phyloP scores from a whole-genome alignment of 192 early-diverging fungal genomes.

The Coemansia sp. region DNA sequence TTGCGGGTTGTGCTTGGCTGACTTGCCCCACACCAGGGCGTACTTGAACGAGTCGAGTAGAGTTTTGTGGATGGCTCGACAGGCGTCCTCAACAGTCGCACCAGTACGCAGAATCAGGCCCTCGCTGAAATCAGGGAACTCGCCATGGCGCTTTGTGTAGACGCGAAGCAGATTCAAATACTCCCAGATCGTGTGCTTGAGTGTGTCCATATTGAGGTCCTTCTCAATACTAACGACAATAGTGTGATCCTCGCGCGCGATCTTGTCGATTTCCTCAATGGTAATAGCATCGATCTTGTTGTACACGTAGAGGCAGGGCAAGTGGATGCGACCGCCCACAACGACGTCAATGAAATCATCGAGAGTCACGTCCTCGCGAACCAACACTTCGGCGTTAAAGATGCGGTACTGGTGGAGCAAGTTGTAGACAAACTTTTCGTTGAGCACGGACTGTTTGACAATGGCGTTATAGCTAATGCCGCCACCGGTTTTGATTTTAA shows the following conservation, averaged over 20 bases:
- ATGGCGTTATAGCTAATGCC: constrained; percentile 95
- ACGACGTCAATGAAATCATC: constrained; percentile 99
- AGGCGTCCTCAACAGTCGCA: constrained; percentile 81
- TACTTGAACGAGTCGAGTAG: constrained; percentile 89
- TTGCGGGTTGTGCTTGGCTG: constrained; percentile 97
- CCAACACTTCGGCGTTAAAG: constrained; percentile 96
- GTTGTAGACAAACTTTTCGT: constrained; percentile 88
- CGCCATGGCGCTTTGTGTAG: constrained; percentile 96
- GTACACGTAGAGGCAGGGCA: constrained; percentile 92
- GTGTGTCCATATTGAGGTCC: constrained; percentile 89
- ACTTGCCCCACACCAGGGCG: constrained; percentile 95
- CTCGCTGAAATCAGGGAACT: constrained; percentile 91
- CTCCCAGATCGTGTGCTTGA: constrained; percentile 91
- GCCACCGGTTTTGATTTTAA: constrained; percentile 96
- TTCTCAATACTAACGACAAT: constrained; percentile 90
- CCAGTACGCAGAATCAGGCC: constrained; percentile 86
- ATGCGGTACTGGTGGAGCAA: constrained; percentile 98
- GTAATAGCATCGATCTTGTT: constrained; percentile 98
- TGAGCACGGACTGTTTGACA: constrained; percentile 81
- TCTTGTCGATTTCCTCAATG: constrained; percentile 90
- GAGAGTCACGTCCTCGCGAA: constrained; percentile 94
- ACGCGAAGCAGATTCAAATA: constrained; percentile 86
- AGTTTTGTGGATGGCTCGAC: constrained; percentile 86
- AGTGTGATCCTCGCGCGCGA: constrained; percentile 88
- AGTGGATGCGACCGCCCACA: constrained; percentile 94